Evolutionary conservation across 2,329 filamentous ascomycete species (phyloP).

Genomic region (Fusarium sp.): DNA sequence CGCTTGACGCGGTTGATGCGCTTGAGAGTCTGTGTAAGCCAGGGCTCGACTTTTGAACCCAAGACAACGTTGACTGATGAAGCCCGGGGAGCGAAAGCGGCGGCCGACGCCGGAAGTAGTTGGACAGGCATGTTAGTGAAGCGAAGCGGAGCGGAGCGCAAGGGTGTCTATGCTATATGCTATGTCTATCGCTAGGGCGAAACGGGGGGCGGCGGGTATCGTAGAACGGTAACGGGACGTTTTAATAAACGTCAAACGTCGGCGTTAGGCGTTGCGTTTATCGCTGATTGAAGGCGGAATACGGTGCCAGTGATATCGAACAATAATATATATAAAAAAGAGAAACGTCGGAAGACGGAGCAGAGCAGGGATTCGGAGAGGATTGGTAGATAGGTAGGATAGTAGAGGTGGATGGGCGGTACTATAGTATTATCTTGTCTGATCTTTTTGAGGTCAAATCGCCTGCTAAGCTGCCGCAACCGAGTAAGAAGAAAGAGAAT

Average conservation of each 20-base stretch:
- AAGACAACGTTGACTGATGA: slow-evolving; percentile 95
- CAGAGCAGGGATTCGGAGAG: slow-evolving; percentile 44
- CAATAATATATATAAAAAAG: slow-evolving; percentile 54
- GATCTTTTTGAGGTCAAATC: slow-evolving; percentile 50
- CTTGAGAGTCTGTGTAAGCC: slow-evolving; percentile 96
- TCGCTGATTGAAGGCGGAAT: slow-evolving; percentile 13
- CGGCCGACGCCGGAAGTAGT: slow-evolving; percentile 92
- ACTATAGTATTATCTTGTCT: slow-evolving; percentile 30
- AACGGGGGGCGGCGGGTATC: slow-evolving; percentile 3
- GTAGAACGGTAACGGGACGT: slow-evolving; percentile 15
- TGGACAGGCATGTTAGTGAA: slow-evolving; percentile 79
- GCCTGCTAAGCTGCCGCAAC: slow-evolving; percentile 67
- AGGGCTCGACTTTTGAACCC: slow-evolving; percentile 89
- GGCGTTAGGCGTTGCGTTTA: slow-evolving; percentile 8
- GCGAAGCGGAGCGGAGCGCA: slow-evolving; percentile 26
- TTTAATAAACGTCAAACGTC: slow-evolving; percentile 12
- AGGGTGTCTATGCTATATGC: slow-evolving; percentile 2
- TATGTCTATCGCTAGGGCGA: slow-evolving; percentile 5
- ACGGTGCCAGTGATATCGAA: slow-evolving; percentile 34
- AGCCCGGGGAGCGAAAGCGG: slow-evolving; percentile 89
- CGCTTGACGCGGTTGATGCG: slow-evolving; percentile 96
- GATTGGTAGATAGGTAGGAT: slow-evolving; percentile 8
- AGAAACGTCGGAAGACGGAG: slow-evolving; percentile 62
- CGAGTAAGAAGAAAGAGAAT: slow-evolving; percentile 65
- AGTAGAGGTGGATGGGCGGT: slow-evolving; percentile 3